Evolutionary conservation across 768 basidiomycete genomes (phyloP), one percentile per base, ranked within the genome.

Genomic region (Obba rivulosa): DNA sequence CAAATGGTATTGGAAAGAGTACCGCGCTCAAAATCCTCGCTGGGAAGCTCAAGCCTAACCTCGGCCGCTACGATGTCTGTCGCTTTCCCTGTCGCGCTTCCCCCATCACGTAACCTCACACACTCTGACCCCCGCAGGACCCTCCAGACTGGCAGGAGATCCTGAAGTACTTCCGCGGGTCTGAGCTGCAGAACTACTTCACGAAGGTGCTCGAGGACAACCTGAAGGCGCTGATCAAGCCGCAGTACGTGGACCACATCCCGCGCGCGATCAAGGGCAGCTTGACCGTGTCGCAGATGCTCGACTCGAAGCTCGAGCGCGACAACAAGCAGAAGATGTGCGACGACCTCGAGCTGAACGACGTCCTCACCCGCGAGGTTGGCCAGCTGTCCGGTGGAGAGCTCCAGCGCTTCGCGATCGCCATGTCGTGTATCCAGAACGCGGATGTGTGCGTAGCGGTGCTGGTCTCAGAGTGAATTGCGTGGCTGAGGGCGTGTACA

Each of bases 121-220:
- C n/a, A n/a, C 23, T 24, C 17, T 34, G 40, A 35, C 35, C 43
- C 9, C 35, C 41, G 24, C 52, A 92, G 91, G 91, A 96, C 64
- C 96, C 96, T 18, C 96, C 96, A 16, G 96, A 98, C 63, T 99
- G 96, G 96, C 85, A 92, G 65, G 96, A 98, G 64, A 97, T 99
- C 56, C 72, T 99, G 43, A 95, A 95, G 69, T 88, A 99, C 66
- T 99, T 97, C 79, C 85, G 96, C 54, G 96, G 96, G 45, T 97
- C 94, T 5, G 96, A 98, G 69, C 78, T 99, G 21, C 96, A 99
- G 65, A 99, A 99, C 66, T 99, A 98, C 73, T 99, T 99, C 70
- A 98, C 96, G 43, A 98, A 98, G 69, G 92, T 98, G 5, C 77
- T 99, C 17, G 96, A 98, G 68, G 96, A 99, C 69, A 93, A 99